Base-by-base conservation (phyloP, 2,329 filamentous ascomycete species). In the Massarina eburnea region DNA sequence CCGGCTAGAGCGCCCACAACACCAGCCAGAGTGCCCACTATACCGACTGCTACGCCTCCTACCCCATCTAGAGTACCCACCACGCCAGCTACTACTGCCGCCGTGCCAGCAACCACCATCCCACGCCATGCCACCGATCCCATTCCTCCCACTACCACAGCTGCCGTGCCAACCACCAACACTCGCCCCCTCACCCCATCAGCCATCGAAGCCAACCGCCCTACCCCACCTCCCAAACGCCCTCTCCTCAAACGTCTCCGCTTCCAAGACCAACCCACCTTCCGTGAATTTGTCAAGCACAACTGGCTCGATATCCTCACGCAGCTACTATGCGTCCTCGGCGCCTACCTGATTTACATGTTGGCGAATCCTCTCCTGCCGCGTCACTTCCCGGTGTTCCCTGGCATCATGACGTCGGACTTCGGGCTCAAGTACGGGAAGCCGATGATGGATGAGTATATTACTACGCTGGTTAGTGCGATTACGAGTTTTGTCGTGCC, bases 381-480 rank as follows among this genome's bases (percentile, higher is more conserved):
- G 3, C 78, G 83, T 14, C 84, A 81, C 2, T 88, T 89, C 61
- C 56, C 58, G 1, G 19, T 58, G 8, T 59, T 51, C 24, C 32
- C 37, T 0, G 57, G 54, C 18, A 43, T 62, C 2, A 42, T 53
- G 33, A 44, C 17, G 0, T 51, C 39, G 18, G 15, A 27, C 80
- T 82, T 48, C 51, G 58, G 59, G 1, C 8, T 60, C 9, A 48
- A 85, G 51, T 83, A 87, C 53, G 82, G 82, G 26, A 86, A 86
- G 58, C 84, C 85, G 0, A 68, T 84, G n/a, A 78, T 83, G 46
- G 76, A 80, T n/a, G 84, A 88, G 55, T 85, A 88, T 58, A 70
- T 89, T 10, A 82, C 82, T 12, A 87, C 86, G 54, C 82, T 80
- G 76, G 71, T 79, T 1, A 84, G 84, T 5, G 85, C 84, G 1